Evolutionary conservation across 345 rosid genomes (phyloP), one percentile per base, ranked within the genome.

Genomic region (Camelina neglecta): DNA sequence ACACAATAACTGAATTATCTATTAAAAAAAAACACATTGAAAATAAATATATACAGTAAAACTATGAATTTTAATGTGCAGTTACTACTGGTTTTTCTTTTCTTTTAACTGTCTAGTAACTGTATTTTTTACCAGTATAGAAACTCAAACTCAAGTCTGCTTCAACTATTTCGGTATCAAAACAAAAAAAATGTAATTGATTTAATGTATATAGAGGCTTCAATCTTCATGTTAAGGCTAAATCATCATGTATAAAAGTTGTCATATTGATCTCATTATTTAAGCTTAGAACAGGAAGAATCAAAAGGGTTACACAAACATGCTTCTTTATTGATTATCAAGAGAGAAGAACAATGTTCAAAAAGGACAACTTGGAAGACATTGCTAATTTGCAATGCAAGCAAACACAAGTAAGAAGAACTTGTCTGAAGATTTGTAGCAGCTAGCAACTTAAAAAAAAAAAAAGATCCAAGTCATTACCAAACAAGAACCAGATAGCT

Each of bases 281-380:
- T 16, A 7, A n/a, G 23, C 23, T 48, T 48, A 48, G 18, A 11
- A 15, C 18, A 55, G 8, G 9, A 61, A 62, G 24, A 29, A 16
- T 8, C 44, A 18, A 54, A 7, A 54, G 18, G 18, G 18, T 18
- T 18, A 31, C 16, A 73, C 15, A 38, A 9, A 4, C 69, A 24
- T 65, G 39, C 26, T 66, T 60, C 39, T 60, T 69, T 42, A 51
- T 68, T 69, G 36, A 75, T 60, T 51, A 10, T 39, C 21, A 51
- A 33, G 31, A 29, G 31, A 29, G 5, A 29, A 29, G 49, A 42
- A 68, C 57, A 60, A 68, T 29, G 45, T 60, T 75, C 1, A 5
- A 5, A 10, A 6, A 55, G 18, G 18, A 18, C 18, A 18, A 18
- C 18, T 18, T 18, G 18, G 18, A 18, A 18, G 47, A 42, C 49